Evolutionary conservation across 2,329 filamentous ascomycete species (phyloP), one percentile per base, ranked within the genome.

Genomic region (Neopestalotiopsis rosae): DNA sequence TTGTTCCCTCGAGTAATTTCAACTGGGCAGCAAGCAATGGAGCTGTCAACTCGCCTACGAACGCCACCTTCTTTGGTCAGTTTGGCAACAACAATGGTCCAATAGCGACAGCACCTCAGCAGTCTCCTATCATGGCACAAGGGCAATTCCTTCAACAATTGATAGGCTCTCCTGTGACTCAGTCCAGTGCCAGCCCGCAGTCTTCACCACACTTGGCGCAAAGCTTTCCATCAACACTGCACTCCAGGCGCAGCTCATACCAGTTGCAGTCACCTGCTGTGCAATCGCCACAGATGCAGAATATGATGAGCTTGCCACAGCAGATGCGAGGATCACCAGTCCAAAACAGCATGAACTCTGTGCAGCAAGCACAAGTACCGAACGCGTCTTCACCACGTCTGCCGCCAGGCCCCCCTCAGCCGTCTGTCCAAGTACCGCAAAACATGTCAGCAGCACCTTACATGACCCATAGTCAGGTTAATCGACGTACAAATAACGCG

Each of bases 211-310:
- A 30, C 34, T 30, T 34, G 24, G 57, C 30, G 30, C 7, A 49
- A 4, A 40, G 34, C 17, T 58, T 34, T 24, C 64, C 20, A 24
- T 57, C 66, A 62, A 6, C n/a, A 34, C 13, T 28, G 9, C 38
- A 14, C 7, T 3, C 52, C 7, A 69, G 68, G 56, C 68, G 65
- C 12, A 40, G 65, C 5, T 69, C 68, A 40, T 61, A 69, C n/a
- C 61, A 62, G 1, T 56, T 67, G 1, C 66, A 67, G 24, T 40
- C 30, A 17, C 24, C 66, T 52, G 65, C 40, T 28, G 14, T 49
- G 28, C 49, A 52, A 20, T 69, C 66, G 7, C 65, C 68, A 12
- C 68, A 65, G 13, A 17, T 69, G 30, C 68, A 69, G 32, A 69
- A 20, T 20, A 5, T 56, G n/a, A 49, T 38, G 34, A 56, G 14